A percentile compares a stretch with the other conserved stretches of the same genome.
Conservation (phyloP, 306 rosid species). For the Cercis canadensis region DNA sequence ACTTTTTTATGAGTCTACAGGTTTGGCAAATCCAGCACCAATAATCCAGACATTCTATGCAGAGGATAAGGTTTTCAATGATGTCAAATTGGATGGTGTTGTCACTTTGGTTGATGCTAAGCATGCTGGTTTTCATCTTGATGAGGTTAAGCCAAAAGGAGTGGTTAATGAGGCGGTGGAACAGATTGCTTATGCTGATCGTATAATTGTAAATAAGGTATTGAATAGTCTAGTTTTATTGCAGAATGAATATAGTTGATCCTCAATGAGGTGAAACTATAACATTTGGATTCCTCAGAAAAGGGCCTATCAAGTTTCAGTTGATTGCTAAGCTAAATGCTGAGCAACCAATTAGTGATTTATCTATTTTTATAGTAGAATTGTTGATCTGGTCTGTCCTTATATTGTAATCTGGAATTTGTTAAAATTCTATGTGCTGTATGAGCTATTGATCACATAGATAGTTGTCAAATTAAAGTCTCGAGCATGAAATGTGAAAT, state of each 20-base stretch:
- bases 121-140: slow-evolving; percentile 78
- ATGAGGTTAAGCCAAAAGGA: slow-evolving; percentile 90
- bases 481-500: slow-evolving; percentile 8
- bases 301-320: neutral
- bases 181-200: slow-evolving; percentile 95
- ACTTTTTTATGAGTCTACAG: slow-evolving; percentile 47
- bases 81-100: slow-evolving; percentile 95
- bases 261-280: slow-evolving; percentile 9
- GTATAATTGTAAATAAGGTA: slow-evolving; percentile 96
- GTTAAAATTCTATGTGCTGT: slow-evolving; percentile 9
- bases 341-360: neutral
- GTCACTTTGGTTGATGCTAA: slow-evolving; percentile 97
- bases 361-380: neutral
- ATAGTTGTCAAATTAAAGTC: neutral
- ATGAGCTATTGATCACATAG: neutral
- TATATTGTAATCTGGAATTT: neutral
- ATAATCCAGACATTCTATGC: slow-evolving; percentile 97
- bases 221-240: neutral
- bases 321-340: neutral
- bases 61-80: slow-evolving; percentile 77
- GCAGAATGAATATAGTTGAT: slow-evolving; percentile 1
- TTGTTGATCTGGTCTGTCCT: slow-evolving; percentile 4
- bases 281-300: slow-evolving; percentile 24
- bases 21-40: slow-evolving; percentile 97
- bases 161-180: slow-evolving; percentile 89